Evolutionary conservation across 441 rosid species (phyloP).

Genomic region (Erysimum pusillum): DNA sequence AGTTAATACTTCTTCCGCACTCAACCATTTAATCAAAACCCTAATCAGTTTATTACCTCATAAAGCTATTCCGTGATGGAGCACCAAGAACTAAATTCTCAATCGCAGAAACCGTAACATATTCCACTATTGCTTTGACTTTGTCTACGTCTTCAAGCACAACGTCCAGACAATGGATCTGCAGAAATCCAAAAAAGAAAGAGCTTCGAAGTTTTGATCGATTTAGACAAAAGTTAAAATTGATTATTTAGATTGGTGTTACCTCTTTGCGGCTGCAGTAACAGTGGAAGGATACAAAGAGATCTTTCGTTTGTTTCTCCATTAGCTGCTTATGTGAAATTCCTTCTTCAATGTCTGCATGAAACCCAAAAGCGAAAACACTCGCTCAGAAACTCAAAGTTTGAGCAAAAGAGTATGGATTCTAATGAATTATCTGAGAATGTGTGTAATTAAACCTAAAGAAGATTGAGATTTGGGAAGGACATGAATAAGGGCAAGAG

Average conservation of each 20-base stretch:
- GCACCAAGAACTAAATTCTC: conserved; percentile 86
- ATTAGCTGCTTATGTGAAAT: conserved; percentile 46
- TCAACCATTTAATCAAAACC: neutral
- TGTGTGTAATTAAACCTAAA: conserved; percentile 24
- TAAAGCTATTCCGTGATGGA: conserved; percentile 70
- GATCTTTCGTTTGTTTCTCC: conserved; percentile 69
- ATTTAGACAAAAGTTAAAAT: neutral
- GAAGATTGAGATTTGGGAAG: conserved; percentile 42
- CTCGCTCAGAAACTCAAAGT: conserved; percentile 15
- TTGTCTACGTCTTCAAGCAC: conserved; percentile 73
- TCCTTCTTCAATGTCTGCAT: conserved; percentile 48
- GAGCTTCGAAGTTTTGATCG: neutral
- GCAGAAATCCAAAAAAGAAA: conserved; percentile 1
- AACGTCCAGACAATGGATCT: conserved; percentile 74
- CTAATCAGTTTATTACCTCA: conserved; percentile 56
- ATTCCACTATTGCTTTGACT: conserved; percentile 78
- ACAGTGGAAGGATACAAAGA: conserved; percentile 82
- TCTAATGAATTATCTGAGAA: neutral
- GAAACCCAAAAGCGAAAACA: neutral
- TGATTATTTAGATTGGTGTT: neutral
- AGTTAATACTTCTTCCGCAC: conserved; percentile 33
- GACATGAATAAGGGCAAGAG: conserved; percentile 78
- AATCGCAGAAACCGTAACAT: conserved; percentile 69
- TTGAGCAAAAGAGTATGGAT: conserved; percentile 21
- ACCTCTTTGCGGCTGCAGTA: conserved; percentile 90